Base-by-base conservation (phyloP, 176 grass and related monocot genomes). In the Avena eriantha region DNA sequence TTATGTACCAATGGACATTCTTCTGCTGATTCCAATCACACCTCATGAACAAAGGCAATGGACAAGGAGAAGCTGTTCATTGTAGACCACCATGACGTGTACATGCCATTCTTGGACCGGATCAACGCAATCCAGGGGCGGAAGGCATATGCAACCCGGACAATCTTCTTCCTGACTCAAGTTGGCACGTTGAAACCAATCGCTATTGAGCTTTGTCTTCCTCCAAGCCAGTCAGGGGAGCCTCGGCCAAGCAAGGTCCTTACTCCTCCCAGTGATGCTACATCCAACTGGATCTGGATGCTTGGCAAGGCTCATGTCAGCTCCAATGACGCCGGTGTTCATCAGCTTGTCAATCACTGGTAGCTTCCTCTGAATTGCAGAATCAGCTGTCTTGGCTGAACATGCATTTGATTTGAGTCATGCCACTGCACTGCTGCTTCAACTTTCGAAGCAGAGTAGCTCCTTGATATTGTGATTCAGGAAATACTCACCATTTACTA, bases 331-430 rank as follows among this genome's bases (percentile, higher is more conserved):
- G 97, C 97, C 0, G 94, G 97, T 23, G 93, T 99, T 76, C 97
- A 99, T 56, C 97, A 99, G 84, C 90, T 99, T 3, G 92, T 96
- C 31, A 96, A 99, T 78, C 97, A 99, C 68, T 99, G 97, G 95
- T 98, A 7, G 41, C 35, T 64, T 18, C 55, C 29, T 17, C n/a
- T 11, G 21, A 83, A 73, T 46, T 77, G 36, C 41, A 43, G 21
- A 86, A 79, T 36, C 55, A 64, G 56, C 19, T 59, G 73, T 51
- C 47, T 14, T 34, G 36, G 36, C 47, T 11, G 50, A 79, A 75
- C 26, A 80, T 16, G 55, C 4, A 87, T 56, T n/a, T 22, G 11
- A 87, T 55, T 5, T 23, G 8, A 55, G 70, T 68, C 2, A 54
- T 69, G 18, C 12, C 9, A 45, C 12, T 80, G 48, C 13, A 45